phyloP scores from a whole-genome alignment of 78 protist species.

The Guillardia theta region DNA sequence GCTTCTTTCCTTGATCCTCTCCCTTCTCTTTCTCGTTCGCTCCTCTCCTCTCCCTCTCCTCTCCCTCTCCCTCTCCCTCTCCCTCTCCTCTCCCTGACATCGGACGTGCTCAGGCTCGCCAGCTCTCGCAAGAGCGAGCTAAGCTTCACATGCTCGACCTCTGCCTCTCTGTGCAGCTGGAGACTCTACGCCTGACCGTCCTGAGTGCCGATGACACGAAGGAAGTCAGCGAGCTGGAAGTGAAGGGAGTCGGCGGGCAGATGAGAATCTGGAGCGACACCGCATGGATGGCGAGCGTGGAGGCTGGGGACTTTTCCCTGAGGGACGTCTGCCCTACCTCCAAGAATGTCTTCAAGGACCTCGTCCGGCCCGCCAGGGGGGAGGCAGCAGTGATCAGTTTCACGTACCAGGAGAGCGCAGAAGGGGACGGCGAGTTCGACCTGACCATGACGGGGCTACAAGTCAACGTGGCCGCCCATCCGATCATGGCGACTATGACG shows the following conservation, averaged over 20 bases:
- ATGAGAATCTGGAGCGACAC: neutral
- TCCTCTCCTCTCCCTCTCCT: too few species aligned
- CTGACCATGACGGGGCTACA: neutral
- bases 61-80: neutral
- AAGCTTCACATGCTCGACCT: neutral
- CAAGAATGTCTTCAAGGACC: neutral
- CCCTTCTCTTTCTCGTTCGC: too few species aligned
- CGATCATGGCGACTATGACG: neutral
- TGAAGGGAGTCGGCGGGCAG: neutral
- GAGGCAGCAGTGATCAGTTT: neutral
- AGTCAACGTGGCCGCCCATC: neutral
- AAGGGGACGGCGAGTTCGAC: neutral
- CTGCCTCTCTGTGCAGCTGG: neutral
- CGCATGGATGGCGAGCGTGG: neutral
- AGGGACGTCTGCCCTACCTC: neutral
- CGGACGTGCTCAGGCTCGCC: neutral
- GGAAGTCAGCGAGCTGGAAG: neutral
- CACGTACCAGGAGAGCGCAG: neutral
- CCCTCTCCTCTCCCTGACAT: neutral
- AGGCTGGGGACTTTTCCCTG: neutral
- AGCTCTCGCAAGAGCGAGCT: neutral
- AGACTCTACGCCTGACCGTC: neutral
- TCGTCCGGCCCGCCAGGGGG: neutral
- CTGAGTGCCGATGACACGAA: neutral
- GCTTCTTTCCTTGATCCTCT: too few species aligned